Base-by-base conservation (phyloP, 2,329 filamentous ascomycete species). In the Ophiocordyceps camponoti-saundersi region DNA sequence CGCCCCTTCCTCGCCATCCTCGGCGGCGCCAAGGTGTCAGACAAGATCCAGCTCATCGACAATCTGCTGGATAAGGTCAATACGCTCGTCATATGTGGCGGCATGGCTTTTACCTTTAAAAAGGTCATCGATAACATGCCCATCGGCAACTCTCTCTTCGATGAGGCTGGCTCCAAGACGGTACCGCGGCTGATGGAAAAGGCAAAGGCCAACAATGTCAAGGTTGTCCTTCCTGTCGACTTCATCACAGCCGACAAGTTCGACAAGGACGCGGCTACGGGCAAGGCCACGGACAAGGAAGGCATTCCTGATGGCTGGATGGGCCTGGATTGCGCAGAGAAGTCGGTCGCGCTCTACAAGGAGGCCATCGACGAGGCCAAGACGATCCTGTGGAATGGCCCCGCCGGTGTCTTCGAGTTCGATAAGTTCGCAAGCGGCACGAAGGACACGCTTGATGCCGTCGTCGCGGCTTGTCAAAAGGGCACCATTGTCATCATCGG, bases 81-180 rank as follows among this genome's bases (percentile, higher is more conserved):
- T 77, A 92, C 82, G 65, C 78, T 98, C 55, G 84, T 98, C 68
- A 83, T 98, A 69, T 95, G 90, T 65, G 92, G 92, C 63, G 92
- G 75, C 59, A 98, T 98, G 92, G 89, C 92, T 52, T 98, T 96
- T 73, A 98, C 92, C 58, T 98, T 98, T 79, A 96, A 96, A 79
- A 98, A 98, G 79, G 90, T 87, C n/a, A 77, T 96, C 48, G 79
- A 95, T 69, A 74, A 77, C 63, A 81, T 96, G 60, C 77, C 81
- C 66, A 98, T 98, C 55, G 92, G 92, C 51, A 80, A 80, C 72
- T 92, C 75, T 46, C 77, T 98, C 59, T 98, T 94, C 64, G 92
- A 98, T 59, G 86, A 95, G 73, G 82, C 82, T 46, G 92, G 92
- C 57, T 77, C 83, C 73, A 87, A 95, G 80, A 95, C 85, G 41